Conservation (phyloP, 257 asterid species). For the Solanum habrochaites region DNA sequence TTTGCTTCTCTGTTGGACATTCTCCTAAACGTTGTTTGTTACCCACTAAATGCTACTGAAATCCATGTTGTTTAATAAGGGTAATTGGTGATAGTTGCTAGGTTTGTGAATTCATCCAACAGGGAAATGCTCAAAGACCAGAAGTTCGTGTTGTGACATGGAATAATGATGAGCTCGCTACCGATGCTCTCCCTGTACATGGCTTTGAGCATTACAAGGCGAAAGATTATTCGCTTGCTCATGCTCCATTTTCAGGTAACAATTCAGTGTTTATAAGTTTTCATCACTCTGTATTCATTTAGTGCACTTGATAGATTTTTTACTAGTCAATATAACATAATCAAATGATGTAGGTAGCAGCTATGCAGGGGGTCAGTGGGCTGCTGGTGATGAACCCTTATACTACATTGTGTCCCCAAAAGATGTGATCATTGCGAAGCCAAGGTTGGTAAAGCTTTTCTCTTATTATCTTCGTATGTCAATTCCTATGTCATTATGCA, state of each 20-base stretch:
- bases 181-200: conserved; percentile 92
- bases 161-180: conserved; percentile 89
- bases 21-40: neutral
- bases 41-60: neutral
- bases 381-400: conserved; percentile 97
- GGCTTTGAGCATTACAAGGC: conserved; percentile 99
- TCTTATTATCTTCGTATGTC: neutral
- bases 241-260: conserved; percentile 94
- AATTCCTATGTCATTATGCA: conserved; percentile 1
- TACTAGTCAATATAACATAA: neutral
- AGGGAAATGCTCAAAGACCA: conserved; percentile 99
- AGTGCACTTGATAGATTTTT: neutral
- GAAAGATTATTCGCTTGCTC: conserved; percentile 91
- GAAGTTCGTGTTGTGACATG: conserved; percentile 93
- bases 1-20: neutral
- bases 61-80: neutral
- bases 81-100: conserved; percentile 1
- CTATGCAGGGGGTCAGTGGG: conserved; percentile 98
- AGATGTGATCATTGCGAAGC: conserved; percentile 97
- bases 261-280: conserved; percentile 5
- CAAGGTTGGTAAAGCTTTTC: conserved; percentile 50
- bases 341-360: conserved; percentile 67
- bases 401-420: conserved; percentile 93
- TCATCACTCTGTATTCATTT: neutral
- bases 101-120: conserved; percentile 14